A percentile compares a stretch with the other conserved stretches of the same genome.
Conservation (phyloP, 164 flowering plant genomes). For the Umbellularia californica region DNA sequence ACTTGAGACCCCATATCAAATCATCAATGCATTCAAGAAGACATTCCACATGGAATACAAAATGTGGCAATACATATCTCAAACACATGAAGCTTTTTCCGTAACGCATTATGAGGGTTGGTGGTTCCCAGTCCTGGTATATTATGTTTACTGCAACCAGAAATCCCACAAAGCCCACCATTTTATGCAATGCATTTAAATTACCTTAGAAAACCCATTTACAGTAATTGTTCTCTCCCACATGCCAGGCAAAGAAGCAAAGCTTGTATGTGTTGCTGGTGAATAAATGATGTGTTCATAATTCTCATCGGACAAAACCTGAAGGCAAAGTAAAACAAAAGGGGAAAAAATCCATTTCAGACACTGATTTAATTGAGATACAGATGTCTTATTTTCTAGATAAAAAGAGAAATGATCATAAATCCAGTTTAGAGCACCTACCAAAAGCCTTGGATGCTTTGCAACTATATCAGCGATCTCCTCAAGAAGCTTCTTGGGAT, state of each 20-base stretch:
- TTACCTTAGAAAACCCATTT: constrained; percentile 95
- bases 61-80: too few relatives aligned
- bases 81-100: too few relatives aligned
- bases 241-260: constrained; percentile 98
- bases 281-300: constrained; percentile 92
- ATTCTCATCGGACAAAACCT: constrained; percentile 94
- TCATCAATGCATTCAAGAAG: background rate
- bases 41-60: background rate
- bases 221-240: constrained; percentile 91
- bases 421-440: constrained; percentile 18
- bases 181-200: background rate
- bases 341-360: too few relatives aligned
- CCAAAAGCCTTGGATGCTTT: constrained; percentile 88
- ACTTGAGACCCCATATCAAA: background rate
- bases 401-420: background rate
- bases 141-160: background rate
- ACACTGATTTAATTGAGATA: background rate
- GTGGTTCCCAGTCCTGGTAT: too few relatives aligned
- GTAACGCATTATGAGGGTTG: too few relatives aligned
- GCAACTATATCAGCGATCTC: constrained; percentile 83
- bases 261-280: constrained; percentile 90
- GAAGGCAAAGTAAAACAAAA: constrained; percentile 10
- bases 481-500: constrained; percentile 73
- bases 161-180: background rate
- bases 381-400: background rate